Evolutionary conservation across 2,329 filamentous ascomycete species (phyloP).

Genomic region (Phoma herbarum): DNA sequence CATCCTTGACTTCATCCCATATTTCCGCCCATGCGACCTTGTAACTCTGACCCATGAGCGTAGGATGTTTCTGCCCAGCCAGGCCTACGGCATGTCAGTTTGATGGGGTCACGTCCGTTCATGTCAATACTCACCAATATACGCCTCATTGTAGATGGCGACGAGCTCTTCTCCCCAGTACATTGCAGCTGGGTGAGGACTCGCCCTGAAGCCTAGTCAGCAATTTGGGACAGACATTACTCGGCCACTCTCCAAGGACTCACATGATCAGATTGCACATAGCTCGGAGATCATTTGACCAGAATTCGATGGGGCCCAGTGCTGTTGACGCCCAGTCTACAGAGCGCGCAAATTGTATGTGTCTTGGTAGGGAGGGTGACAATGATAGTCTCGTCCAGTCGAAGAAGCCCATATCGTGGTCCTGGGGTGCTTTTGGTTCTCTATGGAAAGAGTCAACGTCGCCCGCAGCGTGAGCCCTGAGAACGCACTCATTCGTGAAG

Average conservation of each 20-base stretch:
- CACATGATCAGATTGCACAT: conserved; percentile 84
- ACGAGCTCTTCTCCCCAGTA: conserved; percentile 79
- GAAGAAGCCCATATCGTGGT: conserved; percentile 65
- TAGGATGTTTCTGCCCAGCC: conserved; percentile 79
- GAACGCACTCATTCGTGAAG: conserved; percentile 53
- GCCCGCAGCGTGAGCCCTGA: conserved; percentile 51
- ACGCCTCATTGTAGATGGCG: conserved; percentile 77
- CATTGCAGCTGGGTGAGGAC: conserved; percentile 69
- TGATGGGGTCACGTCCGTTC: neutral
- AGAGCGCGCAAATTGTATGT: conserved; percentile 76
- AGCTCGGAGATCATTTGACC: conserved; percentile 74
- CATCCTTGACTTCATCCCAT: conserved; percentile 73
- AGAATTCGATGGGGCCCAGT: conserved; percentile 78
- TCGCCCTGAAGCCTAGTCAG: conserved; percentile 40
- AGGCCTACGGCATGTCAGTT: conserved; percentile 52
- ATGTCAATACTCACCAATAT: conserved; percentile 50
- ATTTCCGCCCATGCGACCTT: conserved; percentile 76
- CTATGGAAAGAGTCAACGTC: conserved; percentile 53
- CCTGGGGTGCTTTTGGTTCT: conserved; percentile 29
- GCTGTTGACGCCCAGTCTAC: conserved; percentile 77
- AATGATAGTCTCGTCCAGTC: conserved; percentile 82
- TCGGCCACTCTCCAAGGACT: conserved; percentile 12
- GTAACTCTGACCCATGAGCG: conserved; percentile 77
- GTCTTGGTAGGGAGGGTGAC: conserved; percentile 69
- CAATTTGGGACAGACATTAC: neutral